Conservation (phyloP, 2,329 filamentous ascomycete genomes). For the Aureobasidium lini region DNA sequence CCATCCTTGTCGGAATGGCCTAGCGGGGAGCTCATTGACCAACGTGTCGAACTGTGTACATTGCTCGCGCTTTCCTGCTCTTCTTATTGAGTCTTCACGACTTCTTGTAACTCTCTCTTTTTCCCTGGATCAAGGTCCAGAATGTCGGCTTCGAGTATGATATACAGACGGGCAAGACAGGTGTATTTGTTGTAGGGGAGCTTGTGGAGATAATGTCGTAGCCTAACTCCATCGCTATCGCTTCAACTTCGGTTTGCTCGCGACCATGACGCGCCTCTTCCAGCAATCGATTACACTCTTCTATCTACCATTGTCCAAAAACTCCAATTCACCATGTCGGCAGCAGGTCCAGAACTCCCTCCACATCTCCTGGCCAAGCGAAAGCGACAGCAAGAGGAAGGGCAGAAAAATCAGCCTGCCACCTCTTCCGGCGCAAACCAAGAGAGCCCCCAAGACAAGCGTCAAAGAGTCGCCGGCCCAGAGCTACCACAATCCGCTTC, state of each 20-base stretch:
- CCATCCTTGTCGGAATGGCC: constrained; percentile 11
- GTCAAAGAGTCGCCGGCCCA: constrained; percentile 48
- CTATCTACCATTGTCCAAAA: not conserved
- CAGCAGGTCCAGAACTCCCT: constrained; percentile 63
- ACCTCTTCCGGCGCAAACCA: constrained; percentile 32
- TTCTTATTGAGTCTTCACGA: not conserved
- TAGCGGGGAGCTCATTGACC: constrained; percentile 14
- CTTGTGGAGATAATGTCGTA: constrained; percentile 7
- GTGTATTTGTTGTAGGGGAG: not conserved
- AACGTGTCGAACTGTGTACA: constrained; percentile 4
- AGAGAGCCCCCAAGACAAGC: constrained; percentile 41
- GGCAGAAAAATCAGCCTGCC: constrained; percentile 28
- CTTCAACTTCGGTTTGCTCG: too few relatives aligned
- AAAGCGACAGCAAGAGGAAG: constrained; percentile 41
- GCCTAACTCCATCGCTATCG: not conserved
- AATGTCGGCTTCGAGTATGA: not conserved
- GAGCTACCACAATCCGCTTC: constrained; percentile 35
- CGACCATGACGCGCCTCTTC: not conserved
- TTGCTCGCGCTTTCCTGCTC: not conserved
- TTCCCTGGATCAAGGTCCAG: not conserved
- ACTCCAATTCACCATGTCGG: constrained; percentile 47
- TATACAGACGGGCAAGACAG: not conserved
- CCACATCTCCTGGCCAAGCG: constrained; percentile 52
- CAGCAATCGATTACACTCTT: too few relatives aligned
- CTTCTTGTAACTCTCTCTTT: not conserved